Evolutionary conservation across 495 filamentous ascomycete species (phyloP), one percentile per base, ranked within the genome.

Genomic region (Sphaerosporella brunnea): DNA sequence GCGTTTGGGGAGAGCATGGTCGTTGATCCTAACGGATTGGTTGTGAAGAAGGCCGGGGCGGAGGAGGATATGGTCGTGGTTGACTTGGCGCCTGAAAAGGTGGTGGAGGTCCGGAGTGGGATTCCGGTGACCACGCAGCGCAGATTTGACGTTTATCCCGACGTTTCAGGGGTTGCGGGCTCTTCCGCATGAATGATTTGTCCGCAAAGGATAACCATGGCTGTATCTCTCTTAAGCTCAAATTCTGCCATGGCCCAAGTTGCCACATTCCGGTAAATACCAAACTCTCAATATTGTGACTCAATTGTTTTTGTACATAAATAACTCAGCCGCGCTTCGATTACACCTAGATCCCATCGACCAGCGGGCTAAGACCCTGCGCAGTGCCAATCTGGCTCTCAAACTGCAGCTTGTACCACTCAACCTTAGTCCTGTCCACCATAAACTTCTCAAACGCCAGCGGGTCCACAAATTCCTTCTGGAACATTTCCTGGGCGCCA

Each of bases 81-180:
- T 36, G 82, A 86, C 40, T 59, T 96, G 65, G 68, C 71, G 26
- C 73, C 72, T 19, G 78, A 73, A 35, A 72, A 67, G 59, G 85
- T 99, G 54, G 72, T 78, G 60, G 75, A 79, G 64, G 75, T 76
- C 39, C 73, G 92, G 62, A 83, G 74, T 64, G 77, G 80, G 15
- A 93, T 96, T 60, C 90, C 92, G 20, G 68, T 96, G 23, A 71
- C 75, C 55, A 72, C 68, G 23, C 92, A 99, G 76, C 72, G 88
- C 51, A 68, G 92, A 53, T 96, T 92, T 64, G 90, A 99, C 66
- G 76, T 99, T 20, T 99, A 99, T 65, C 80, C 83, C 11, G 88
- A 99, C 73, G 75, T 99, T 23, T 82, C 75, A 55, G 73, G 38
- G n/a, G 50, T 8, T 16, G 40, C 51, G 30, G n/a, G n/a, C n/a